These are phyloP conservation scores for Heliosperma pusillum DNA, from an alignment of 148 eudicot species.

Conservation along the genomic window DNA sequence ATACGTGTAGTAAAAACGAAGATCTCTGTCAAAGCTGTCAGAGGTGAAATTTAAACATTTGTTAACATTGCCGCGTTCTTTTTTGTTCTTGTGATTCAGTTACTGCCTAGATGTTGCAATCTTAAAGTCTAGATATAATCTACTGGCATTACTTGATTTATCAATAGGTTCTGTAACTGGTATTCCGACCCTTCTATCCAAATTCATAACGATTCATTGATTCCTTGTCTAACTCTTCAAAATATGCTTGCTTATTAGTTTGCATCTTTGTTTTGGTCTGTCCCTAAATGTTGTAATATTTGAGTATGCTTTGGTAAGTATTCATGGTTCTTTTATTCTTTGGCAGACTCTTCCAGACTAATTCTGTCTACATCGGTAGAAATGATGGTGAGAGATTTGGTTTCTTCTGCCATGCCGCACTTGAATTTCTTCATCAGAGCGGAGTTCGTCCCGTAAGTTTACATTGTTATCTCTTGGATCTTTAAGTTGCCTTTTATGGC, in stretches of 20 bases:
- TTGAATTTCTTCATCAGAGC: slow-evolving; percentile 87
- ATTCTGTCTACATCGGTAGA: slow-evolving; percentile 70
- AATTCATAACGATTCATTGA: not conserved
- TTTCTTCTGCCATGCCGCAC: slow-evolving; percentile 94
- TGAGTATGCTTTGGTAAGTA: slow-evolving; percentile 13
- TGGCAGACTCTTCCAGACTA: slow-evolving; percentile 64
- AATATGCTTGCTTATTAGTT: not conserved
- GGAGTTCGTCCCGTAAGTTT: slow-evolving; percentile 89
- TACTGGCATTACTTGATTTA: not conserved
- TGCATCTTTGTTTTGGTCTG: not conserved
- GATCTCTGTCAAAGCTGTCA: no score
- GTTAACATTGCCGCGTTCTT: not conserved
- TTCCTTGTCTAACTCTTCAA: not conserved
- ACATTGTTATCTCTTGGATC: slow-evolving; percentile 3
- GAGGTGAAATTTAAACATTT: no score
- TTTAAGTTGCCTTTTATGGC: slow-evolving; percentile 2
- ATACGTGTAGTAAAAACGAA: no score
- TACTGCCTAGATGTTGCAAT: not conserved
- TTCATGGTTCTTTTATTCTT: slow-evolving; percentile 9
- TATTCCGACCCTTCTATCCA: not conserved
- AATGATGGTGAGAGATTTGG: slow-evolving; percentile 89
- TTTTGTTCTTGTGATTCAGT: not conserved
- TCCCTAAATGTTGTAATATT: not conserved
- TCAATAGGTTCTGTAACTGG: not conserved
- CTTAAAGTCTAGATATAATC: not conserved